phyloP scores from a whole-genome alignment of 768 basidiomycete species.

The Plicaturopsis crispa region DNA sequence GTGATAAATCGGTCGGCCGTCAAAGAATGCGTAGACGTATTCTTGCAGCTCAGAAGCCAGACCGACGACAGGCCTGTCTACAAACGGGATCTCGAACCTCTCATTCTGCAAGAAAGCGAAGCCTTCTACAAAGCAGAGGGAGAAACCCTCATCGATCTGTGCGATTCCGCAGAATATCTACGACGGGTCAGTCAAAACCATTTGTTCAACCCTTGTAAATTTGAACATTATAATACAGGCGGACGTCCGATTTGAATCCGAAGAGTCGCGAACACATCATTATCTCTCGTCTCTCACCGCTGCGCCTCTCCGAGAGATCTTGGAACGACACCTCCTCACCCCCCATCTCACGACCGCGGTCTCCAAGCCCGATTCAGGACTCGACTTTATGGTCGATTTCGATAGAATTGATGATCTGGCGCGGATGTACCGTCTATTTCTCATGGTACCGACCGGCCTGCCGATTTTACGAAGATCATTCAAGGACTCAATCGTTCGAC shows the following conservation, averaged over 20 bases:
- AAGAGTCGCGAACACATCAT: conserved; percentile 77
- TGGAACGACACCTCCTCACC: conserved; percentile 71
- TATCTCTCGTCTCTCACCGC: conserved; percentile 78
- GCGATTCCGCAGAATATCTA: conserved; percentile 79
- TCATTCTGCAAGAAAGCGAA: conserved; percentile 69
- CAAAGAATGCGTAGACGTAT: conserved; percentile 81
- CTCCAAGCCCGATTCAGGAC: conserved; percentile 73
- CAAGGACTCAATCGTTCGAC: conserved; percentile 59
- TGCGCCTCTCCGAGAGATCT: conserved; percentile 58
- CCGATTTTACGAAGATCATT: conserved; percentile 56
- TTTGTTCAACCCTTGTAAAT: neutral
- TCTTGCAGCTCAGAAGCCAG: conserved; percentile 57
- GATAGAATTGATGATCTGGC: conserved; percentile 71
- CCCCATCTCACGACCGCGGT: conserved; percentile 73
- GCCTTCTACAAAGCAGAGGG: conserved; percentile 78
- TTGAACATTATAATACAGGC: conserved; percentile 40
- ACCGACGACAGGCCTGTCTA: conserved; percentile 58
- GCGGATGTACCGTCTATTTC: conserved; percentile 73
- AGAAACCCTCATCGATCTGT: conserved; percentile 56
- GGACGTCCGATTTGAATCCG: conserved; percentile 73
- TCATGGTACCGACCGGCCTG: conserved; percentile 59
- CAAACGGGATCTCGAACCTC: conserved; percentile 76
- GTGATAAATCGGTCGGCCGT: conserved; percentile 88
- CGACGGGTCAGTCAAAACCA: conserved; percentile 46
- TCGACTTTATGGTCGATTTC: conserved; percentile 81